Percentiles rank a stretch among this genome's conserved stretches.
Evolutionary conservation across 805 yeast genomes (phyloP).

Genomic region (Lipomyces sp.): DNA sequence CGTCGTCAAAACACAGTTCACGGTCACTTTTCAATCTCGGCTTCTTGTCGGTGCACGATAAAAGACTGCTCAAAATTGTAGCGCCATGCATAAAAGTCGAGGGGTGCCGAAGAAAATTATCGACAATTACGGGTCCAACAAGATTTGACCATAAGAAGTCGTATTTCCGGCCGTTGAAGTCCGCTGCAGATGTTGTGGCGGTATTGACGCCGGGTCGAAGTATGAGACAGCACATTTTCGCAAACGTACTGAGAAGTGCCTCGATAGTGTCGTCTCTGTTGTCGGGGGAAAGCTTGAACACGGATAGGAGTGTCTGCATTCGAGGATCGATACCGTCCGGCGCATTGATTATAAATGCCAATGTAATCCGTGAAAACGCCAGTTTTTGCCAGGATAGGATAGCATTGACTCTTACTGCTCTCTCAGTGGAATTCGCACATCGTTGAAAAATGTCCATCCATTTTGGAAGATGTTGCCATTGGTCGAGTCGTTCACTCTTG

Average conservation of each 20-base stretch:
- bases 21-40: conserved; percentile 1
- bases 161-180: conserved; percentile 3
- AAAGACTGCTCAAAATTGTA: neutral
- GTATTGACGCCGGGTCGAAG: conserved; percentile 6
- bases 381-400: conserved; percentile 18
- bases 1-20: conserved; percentile 13
- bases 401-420: conserved; percentile 3
- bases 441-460: conserved; percentile 17
- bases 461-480: conserved; percentile 13
- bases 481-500: conserved; percentile 13
- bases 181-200: neutral
- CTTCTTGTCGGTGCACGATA: conserved; percentile 3
- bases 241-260: conserved; percentile 10
- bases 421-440: conserved; percentile 13
- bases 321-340: conserved; percentile 2
- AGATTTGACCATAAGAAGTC: conserved; percentile 15
- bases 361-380: conserved; percentile 14
- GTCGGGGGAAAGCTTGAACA: conserved; percentile 12
- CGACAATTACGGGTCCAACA: conserved; percentile 14
- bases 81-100: conserved; percentile 1
- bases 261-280: neutral
- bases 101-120: conserved; percentile 8
- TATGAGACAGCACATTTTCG: conserved; percentile 5
- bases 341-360: neutral
- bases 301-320: conserved; percentile 6